These are phyloP conservation scores for Pseudotsuga menziesii DNA, from an alignment of 75 land plant genomes.

Conservation along the genomic window DNA sequence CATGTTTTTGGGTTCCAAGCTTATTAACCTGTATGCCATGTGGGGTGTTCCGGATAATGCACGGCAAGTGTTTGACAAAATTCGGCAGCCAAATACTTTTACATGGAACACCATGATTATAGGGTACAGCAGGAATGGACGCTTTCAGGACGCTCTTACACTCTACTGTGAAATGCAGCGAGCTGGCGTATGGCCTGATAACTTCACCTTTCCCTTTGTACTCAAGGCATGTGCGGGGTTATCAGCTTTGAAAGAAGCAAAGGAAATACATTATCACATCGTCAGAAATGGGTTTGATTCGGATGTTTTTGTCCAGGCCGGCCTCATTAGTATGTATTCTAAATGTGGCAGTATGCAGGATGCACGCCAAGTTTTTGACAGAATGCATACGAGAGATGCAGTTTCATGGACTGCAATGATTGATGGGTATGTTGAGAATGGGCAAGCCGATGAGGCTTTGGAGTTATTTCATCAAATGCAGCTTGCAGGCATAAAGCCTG, in stretches of 20 bases:
- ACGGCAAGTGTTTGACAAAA: slow-evolving; percentile 1
- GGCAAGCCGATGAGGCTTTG: slow-evolving; percentile 14
- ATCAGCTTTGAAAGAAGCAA: slow-evolving; percentile 14
- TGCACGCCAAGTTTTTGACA: slow-evolving; percentile 22
- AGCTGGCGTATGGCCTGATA: slow-evolving; percentile 19
- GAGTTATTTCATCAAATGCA: slow-evolving; percentile 14
- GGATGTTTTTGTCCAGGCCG: slow-evolving; percentile 27
- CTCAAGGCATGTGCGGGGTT: slow-evolving; percentile 23
- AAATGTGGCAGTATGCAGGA: slow-evolving; percentile 24
- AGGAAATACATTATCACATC: slow-evolving; percentile 16
- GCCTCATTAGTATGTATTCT: slow-evolving; percentile 29
- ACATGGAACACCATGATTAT: slow-evolving; percentile 35
- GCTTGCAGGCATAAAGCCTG: slow-evolving; percentile 11
- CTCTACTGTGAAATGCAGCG: slow-evolving; percentile 18
- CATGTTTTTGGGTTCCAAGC: slow-evolving; percentile 8
- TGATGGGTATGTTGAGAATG: slow-evolving; percentile 16
- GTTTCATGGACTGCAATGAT: slow-evolving; percentile 39
- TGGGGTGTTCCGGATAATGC: neutral
- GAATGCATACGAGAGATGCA: slow-evolving; percentile 18
- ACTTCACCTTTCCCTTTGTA: slow-evolving; percentile 24
- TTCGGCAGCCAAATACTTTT: slow-evolving; percentile 14
- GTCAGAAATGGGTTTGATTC: slow-evolving; percentile 18
- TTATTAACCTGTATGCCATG: neutral
- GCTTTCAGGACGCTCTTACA: slow-evolving; percentile 17
- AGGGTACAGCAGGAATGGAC: slow-evolving; percentile 23